phyloP scores from a whole-genome alignment of 768 basidiomycete genomes.

The Hortiboletus flavorubellus region DNA sequence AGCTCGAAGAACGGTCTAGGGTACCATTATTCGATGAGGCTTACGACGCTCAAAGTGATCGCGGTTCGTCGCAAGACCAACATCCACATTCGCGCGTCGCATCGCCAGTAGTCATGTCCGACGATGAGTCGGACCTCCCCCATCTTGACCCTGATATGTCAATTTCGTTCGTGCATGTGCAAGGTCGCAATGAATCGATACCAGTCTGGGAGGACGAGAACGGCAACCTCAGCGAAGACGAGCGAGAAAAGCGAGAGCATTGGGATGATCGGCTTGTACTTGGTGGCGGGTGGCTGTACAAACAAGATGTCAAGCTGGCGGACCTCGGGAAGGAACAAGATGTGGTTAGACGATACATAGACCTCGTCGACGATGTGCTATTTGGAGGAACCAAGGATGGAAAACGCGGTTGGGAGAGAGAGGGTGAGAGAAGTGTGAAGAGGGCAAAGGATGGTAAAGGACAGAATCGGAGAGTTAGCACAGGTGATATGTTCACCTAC shows the following conservation, averaged over 20 bases:
- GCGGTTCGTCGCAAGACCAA: constrained; percentile 41
- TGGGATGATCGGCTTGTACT: constrained; percentile 84
- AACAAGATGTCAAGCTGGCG: constrained; percentile 54
- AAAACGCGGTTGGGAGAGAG: constrained; percentile 47
- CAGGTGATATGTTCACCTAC: constrained; percentile 29
- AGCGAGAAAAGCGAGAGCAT: constrained; percentile 56
- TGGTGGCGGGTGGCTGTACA: constrained; percentile 81
- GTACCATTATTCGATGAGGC: constrained; percentile 76
- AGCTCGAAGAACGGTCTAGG: constrained; percentile 75
- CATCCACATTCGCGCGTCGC: constrained; percentile 38
- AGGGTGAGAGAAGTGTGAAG: constrained; percentile 44
- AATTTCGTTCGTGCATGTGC: constrained; percentile 67
- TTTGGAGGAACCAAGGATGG: constrained; percentile 58
- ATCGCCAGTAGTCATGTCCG: constrained; percentile 43
- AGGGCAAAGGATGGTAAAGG: constrained; percentile 39
- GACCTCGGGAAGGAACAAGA: constrained; percentile 56
- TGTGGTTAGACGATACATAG: constrained; percentile 59
- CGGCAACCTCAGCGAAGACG: constrained; percentile 46
- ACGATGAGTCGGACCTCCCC: constrained; percentile 31
- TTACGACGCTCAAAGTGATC: constrained; percentile 80
- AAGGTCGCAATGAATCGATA: constrained; percentile 59
- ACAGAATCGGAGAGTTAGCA: constrained; percentile 33
- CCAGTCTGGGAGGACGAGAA: constrained; percentile 83
- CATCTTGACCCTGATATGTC: constrained; percentile 55
- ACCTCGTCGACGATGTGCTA: constrained; percentile 76